phyloP scores from a whole-genome alignment of 495 filamentous ascomycete genomes.

The Pseudotulostoma volvatum region DNA sequence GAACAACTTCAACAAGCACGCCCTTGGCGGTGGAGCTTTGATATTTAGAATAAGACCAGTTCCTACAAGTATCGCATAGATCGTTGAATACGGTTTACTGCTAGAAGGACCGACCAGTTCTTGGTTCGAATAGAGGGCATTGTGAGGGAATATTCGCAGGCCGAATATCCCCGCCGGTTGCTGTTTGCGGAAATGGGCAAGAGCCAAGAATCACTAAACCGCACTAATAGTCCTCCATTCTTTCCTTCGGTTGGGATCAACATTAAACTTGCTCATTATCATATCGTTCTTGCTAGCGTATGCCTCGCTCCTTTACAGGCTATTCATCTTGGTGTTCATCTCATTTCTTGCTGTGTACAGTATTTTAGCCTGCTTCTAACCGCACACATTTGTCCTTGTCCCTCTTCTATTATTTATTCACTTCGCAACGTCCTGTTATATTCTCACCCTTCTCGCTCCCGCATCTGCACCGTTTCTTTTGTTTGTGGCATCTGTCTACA shows the following conservation, averaged over 20 bases:
- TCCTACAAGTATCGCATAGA: background rate
- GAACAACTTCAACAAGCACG: conserved; percentile 23
- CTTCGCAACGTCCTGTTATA: too few species aligned
- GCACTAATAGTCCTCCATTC: background rate
- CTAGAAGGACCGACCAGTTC: conserved; percentile 1
- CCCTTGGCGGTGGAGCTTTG: conserved; percentile 34
- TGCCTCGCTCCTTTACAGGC: background rate
- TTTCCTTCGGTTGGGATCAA: background rate
- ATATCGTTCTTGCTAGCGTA: background rate
- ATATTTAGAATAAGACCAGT: conserved; percentile 14
- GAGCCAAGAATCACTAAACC: too few species aligned
- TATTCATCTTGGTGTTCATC: conserved; percentile 1
- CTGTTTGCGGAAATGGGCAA: too few species aligned
- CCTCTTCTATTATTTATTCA: too few species aligned
- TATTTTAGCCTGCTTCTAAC: too few species aligned
- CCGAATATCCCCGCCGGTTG: background rate
- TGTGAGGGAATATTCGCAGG: background rate
- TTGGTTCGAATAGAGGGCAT: too few species aligned
- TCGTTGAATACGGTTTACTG: background rate
- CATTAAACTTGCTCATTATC: conserved; percentile 1
- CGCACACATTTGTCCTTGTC: too few species aligned
- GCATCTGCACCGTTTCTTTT: too few species aligned
- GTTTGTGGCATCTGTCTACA: too few species aligned
- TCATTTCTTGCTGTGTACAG: background rate
- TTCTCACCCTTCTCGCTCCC: too few species aligned